Conservation (phyloP, 2,329 filamentous ascomycete genomes). For the Colletotrichum theobromicola region DNA sequence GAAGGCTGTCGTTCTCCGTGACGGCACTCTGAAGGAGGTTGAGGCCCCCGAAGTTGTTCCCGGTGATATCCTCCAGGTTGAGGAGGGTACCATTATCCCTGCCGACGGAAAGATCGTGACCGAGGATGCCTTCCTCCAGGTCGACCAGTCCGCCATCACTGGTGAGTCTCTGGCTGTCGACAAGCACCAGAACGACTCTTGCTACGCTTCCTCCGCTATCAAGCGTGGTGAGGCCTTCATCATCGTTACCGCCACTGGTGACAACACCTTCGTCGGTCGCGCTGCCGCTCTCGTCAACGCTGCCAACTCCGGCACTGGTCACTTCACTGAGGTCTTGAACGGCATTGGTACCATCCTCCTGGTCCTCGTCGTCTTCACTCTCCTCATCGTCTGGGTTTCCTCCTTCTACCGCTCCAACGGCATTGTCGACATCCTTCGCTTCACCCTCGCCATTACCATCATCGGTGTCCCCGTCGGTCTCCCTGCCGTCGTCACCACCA, state of each 20-base stretch:
- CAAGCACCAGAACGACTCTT: conserved; percentile 81
- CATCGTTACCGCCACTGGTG: conserved; percentile 83
- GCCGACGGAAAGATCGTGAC: conserved; percentile 88
- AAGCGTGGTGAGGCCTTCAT: conserved; percentile 90
- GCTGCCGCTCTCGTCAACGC: conserved; percentile 85
- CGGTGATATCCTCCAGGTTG: conserved; percentile 87
- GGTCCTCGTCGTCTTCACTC: conserved; percentile 79
- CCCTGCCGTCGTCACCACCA: conserved; percentile 90
- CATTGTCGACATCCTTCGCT: conserved; percentile 81
- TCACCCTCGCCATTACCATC: conserved; percentile 88
- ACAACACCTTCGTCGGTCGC: conserved; percentile 89
- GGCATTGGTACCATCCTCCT: conserved; percentile 83
- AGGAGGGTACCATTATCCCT: conserved; percentile 91
- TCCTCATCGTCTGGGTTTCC: conserved; percentile 83
- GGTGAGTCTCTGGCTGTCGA: conserved; percentile 92
- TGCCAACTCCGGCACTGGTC: conserved; percentile 75
- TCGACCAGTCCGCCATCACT: conserved; percentile 91
- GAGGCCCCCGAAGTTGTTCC: conserved; percentile 86
- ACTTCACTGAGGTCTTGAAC: conserved; percentile 92
- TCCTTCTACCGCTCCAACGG: conserved; percentile 87
- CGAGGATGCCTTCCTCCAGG: conserved; percentile 83
- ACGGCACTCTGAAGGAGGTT: conserved; percentile 77
- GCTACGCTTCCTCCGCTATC: conserved; percentile 85
- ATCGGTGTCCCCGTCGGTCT: conserved; percentile 94
- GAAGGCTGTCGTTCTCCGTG: conserved; percentile 86